Conservation (phyloP, 176 grass and related monocot species). For the Cocos nucifera region DNA sequence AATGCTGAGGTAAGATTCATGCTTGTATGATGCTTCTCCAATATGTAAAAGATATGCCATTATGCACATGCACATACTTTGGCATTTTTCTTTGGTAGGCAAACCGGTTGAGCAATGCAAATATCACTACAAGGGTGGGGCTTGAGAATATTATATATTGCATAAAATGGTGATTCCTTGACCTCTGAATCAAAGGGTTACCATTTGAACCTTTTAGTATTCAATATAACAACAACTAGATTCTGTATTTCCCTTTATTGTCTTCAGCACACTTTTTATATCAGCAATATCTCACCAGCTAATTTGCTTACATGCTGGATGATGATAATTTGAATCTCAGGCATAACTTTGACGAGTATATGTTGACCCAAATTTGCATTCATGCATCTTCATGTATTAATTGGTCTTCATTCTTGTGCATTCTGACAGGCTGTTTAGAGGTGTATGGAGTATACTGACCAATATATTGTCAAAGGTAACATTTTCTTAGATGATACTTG, state of each 20-base stretch:
- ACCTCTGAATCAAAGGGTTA: not conserved
- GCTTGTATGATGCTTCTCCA: not conserved
- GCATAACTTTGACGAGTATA: too few relatives aligned
- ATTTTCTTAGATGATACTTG: not conserved
- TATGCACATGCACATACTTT: not conserved
- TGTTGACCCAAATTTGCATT: conserved; percentile 9
- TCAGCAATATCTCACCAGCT: too few relatives aligned
- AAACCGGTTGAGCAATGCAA: conserved; percentile 1
- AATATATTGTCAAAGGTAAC: conserved; percentile 3
- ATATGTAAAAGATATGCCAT: not conserved
- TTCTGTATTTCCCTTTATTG: too few relatives aligned
- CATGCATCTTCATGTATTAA: conserved; percentile 17
- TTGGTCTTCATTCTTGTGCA: conserved; percentile 15
- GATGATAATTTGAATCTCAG: too few relatives aligned
- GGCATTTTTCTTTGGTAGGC: not conserved
- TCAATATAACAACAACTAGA: too few relatives aligned
- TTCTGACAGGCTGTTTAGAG: conserved; percentile 35
- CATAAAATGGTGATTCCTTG: not conserved
- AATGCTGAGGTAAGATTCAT: conserved; percentile 19
- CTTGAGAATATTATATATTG: not conserved
- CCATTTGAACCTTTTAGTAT: not conserved
- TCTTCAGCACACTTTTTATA: too few relatives aligned
- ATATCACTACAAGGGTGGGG: not conserved
- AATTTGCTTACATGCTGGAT: too few relatives aligned
- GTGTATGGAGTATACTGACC: not conserved